Evolutionary conservation across 140 eudicot species (phyloP), one percentile per base, ranked within the genome.

Genomic region (Senecio squalidus): DNA sequence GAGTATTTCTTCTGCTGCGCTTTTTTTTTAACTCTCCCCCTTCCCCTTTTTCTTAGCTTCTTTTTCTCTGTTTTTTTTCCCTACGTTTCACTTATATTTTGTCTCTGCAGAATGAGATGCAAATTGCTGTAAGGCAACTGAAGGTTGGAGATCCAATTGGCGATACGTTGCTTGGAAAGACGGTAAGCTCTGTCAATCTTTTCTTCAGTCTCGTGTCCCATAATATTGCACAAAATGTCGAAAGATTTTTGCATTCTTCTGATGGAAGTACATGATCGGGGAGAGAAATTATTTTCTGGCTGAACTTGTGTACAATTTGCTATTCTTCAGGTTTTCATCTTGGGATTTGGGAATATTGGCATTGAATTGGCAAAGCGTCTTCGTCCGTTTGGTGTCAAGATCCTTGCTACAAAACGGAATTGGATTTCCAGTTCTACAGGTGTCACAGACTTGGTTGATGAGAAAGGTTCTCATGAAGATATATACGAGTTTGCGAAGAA

Each of bases 291-390:
- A 28, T 48, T 21, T 48, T 10, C 55, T 11, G 55, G 55, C 21
- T 21, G 43, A 48, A 47, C 53, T 47, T 47, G 20, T 18, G 27
- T 48, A 11, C n/a, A 48, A 20, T 24, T 48, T 22, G 30, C 43
- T 25, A 50, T 11, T 50, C 11, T 25, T 11, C 67, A 91, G 98
- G 85, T 91, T 33, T 86, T 83, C 61, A 86, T 91, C 25, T 23
- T 91, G 96, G 98, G 98, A 65, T 86, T 41, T 24, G 98, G 98
- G 58, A 87, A 73, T 68, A 86, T 91, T 76, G 98, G 98, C 28
- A 62, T 75, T 43, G 82, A 83, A 33, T 78, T 91, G 76, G 96
- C 98, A 25, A 83, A 79, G 69, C 92, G 91, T 47, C 70, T 86
- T 74, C 82, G 81, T 54, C 96, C 96, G 51, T 91, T 91, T 83